Conservation (phyloP, 192 early-diverging fungal genomes). For the Jimgerdemannia flammicorona region DNA sequence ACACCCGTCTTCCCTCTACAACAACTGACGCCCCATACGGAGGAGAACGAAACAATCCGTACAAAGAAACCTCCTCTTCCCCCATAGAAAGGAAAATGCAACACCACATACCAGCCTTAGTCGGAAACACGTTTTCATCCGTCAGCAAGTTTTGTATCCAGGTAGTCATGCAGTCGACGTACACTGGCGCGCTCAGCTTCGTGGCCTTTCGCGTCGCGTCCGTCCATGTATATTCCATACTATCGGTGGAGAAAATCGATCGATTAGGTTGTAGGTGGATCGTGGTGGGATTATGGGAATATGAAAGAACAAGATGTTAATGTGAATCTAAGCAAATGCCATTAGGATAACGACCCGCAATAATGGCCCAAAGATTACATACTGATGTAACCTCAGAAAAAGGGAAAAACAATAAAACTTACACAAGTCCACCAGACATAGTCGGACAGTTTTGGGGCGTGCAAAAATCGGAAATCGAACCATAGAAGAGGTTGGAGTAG, state of each 20-base stretch:
- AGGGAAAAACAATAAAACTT: conserved; percentile 10
- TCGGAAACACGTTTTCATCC: conserved; percentile 92
- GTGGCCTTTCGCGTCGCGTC: conserved; percentile 77
- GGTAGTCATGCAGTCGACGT: conserved; percentile 90
- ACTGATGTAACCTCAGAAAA: neutral
- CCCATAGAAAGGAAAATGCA: conserved; percentile 1
- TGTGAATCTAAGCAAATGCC: no score
- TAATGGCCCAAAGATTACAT: neutral
- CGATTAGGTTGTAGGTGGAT: no score
- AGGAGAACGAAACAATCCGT: no score
- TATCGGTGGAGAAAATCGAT: neutral
- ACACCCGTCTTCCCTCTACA: no score
- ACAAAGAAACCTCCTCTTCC: no score
- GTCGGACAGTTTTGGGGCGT: conserved; percentile 73
- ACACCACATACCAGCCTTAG: conserved; percentile 67
- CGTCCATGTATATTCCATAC: conserved; percentile 87
- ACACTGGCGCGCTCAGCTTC: conserved; percentile 90
- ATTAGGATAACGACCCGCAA: no score
- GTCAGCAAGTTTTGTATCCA: conserved; percentile 83
- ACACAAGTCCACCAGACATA: conserved; percentile 83
- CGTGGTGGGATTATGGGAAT: no score
- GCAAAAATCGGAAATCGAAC: conserved; percentile 86
- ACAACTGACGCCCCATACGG: no score
- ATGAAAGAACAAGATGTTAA: no score
- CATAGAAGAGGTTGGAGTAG: conserved; percentile 87